Evolutionary conservation across 2,329 filamentous ascomycete species (phyloP).

Genomic region (Macrophomina pseudophaseolina): DNA sequence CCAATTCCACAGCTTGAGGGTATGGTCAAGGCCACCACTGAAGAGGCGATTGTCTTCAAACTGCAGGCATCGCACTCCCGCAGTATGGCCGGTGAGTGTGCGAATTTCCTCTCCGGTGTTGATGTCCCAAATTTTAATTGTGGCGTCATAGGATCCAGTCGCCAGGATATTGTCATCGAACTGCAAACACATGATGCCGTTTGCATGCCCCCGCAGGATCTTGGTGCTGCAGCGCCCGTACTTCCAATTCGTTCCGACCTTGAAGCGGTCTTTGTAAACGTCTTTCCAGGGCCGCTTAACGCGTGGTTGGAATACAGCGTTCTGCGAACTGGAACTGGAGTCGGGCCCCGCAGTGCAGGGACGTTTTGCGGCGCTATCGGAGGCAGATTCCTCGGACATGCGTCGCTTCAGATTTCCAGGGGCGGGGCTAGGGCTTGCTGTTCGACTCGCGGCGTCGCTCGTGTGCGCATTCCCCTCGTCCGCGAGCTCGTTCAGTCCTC

Average conservation of each 20-base stretch:
- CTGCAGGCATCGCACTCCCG: slow-evolving; percentile 84
- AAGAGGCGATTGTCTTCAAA: slow-evolving; percentile 93
- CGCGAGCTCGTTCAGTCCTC: slow-evolving; percentile 60
- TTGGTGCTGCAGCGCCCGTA: slow-evolving; percentile 86
- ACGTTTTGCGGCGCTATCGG: slow-evolving; percentile 36
- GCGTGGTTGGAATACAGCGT: slow-evolving; percentile 54
- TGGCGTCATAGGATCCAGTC: slow-evolving; percentile 93
- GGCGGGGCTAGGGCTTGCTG: slow-evolving; percentile 29
- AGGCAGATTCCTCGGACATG: slow-evolving; percentile 33
- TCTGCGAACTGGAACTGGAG: slow-evolving; percentile 21
- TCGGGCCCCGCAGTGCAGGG: slow-evolving; percentile 35
- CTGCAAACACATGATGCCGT: slow-evolving; percentile 80
- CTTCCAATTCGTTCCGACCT: slow-evolving; percentile 97
- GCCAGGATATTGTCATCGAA: slow-evolving; percentile 90
- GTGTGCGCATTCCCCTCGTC: slow-evolving; percentile 34
- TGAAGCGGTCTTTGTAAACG: slow-evolving; percentile 93
- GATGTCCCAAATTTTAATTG: slow-evolving; percentile 95
- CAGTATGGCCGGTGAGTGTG: slow-evolving; percentile 82
- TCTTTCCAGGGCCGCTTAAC: slow-evolving; percentile 84
- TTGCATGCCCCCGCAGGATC: slow-evolving; percentile 83
- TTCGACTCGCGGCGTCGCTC: slow-evolving; percentile 24
- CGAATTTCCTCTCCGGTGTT: slow-evolving; percentile 84
- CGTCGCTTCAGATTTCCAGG: slow-evolving; percentile 38
- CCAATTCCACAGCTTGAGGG: slow-evolving; percentile 96
- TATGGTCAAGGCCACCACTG: slow-evolving; percentile 85